These are phyloP conservation scores for Penicillium robsamsonii DNA, from an alignment of 495 filamentous ascomycete species.

Conservation along the genomic window DNA sequence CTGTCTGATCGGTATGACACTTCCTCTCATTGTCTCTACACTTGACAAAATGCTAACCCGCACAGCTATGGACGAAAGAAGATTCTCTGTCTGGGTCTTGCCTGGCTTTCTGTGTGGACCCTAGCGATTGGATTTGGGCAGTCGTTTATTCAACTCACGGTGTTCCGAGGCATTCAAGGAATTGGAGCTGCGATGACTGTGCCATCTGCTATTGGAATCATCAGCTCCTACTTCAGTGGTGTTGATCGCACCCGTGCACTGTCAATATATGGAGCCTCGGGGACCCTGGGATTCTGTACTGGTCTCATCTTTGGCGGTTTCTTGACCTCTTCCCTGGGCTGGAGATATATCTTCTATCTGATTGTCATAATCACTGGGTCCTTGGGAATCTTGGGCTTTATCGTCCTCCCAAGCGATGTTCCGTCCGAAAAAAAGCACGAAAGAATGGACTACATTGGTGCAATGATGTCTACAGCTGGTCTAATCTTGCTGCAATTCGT, in stretches of 20 bases:
- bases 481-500: slow-evolving; percentile 41
- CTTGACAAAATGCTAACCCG: slow-evolving; percentile 2
- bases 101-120: slow-evolving; percentile 38
- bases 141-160: slow-evolving; percentile 35
- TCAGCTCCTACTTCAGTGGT: slow-evolving; percentile 40
- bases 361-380: slow-evolving; percentile 35
- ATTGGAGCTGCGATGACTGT: slow-evolving; percentile 40
- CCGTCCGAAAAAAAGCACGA: slow-evolving; percentile 18
- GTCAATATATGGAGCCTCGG: slow-evolving; percentile 38
- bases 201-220: slow-evolving; percentile 40
- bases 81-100: slow-evolving; percentile 35
- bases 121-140: slow-evolving; percentile 38
- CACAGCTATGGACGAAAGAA: slow-evolving; percentile 34
- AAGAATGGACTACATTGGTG: slow-evolving; percentile 36
- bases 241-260: slow-evolving; percentile 34
- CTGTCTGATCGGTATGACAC: slow-evolving; percentile 35
- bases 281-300: slow-evolving; percentile 38
- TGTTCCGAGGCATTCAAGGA: slow-evolving; percentile 38
- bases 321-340: slow-evolving; percentile 36
- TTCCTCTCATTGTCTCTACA: too few relatives aligned
- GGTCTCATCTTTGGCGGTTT: slow-evolving; percentile 40
- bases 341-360: slow-evolving; percentile 39
- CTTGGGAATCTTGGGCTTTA: slow-evolving; percentile 29
- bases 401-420: slow-evolving; percentile 33
- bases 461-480: slow-evolving; percentile 34